Percentiles rank a stretch among this genome's conserved stretches.
phyloP scores from a whole-genome alignment of 192 early-diverging fungal species.

The Coemansia javaensis region DNA sequence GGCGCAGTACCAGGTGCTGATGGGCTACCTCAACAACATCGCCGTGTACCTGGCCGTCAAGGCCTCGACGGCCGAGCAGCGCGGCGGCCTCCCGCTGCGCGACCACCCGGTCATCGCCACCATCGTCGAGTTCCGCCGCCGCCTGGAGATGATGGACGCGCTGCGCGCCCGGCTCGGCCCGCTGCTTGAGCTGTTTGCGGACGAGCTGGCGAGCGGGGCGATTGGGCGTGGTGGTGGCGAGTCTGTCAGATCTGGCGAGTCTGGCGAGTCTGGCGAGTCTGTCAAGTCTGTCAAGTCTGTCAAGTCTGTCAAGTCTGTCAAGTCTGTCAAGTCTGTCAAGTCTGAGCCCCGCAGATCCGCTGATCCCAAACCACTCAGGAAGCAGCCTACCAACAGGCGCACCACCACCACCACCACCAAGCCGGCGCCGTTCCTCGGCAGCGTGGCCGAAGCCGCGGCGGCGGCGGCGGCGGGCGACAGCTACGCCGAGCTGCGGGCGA shows the following conservation, averaged over 20 bases:
- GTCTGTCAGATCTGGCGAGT: no score
- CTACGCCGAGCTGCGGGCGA: slow-evolving; percentile 49
- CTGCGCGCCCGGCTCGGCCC: slow-evolving; percentile 56
- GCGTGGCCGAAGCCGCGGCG: neutral
- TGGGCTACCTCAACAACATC: slow-evolving; percentile 84
- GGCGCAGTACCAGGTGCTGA: slow-evolving; percentile 51
- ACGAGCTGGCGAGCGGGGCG: slow-evolving; percentile 40
- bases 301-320: no score
- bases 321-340: no score
- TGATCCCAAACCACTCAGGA: no score
- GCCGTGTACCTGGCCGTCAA: slow-evolving; percentile 79
- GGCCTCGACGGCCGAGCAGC: slow-evolving; percentile 52
- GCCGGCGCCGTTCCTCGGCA: slow-evolving; percentile 3
- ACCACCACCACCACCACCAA: no score
- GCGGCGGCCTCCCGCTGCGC: slow-evolving; percentile 51
- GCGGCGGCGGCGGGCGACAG: slow-evolving; percentile 13
- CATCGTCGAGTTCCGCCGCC: slow-evolving; percentile 66
- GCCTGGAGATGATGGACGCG: slow-evolving; percentile 67
- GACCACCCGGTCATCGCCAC: slow-evolving; percentile 82
- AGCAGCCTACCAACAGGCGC: no score
- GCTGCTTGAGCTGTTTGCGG: slow-evolving; percentile 51
- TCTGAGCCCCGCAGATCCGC: no score
- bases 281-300: no score
- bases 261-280: no score
- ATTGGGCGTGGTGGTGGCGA: neutral